Percentiles rank a stretch among this genome's conserved stretches.
phyloP scores from a whole-genome alignment of 768 basidiomycete species.

The Rhodotorula diobovata region DNA sequence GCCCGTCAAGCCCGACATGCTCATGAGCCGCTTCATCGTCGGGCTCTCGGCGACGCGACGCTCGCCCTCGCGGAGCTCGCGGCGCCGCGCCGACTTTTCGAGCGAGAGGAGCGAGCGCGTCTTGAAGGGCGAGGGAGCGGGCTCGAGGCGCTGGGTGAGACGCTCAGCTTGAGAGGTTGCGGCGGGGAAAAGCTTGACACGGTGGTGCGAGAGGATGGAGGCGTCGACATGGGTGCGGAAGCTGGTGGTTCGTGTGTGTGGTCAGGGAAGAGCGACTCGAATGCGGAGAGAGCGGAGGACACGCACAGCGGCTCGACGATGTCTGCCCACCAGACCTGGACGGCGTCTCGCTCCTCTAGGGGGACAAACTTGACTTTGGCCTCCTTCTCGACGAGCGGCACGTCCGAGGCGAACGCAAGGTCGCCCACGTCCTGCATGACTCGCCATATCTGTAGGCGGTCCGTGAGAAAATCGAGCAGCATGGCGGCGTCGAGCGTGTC shows the following conservation, averaged over 20 bases:
- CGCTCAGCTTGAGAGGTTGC: conserved; percentile 1
- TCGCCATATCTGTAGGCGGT: conserved; percentile 37
- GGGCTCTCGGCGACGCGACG: conserved; percentile 32
- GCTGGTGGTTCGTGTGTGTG: not conserved
- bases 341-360: conserved; percentile 10
- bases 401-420: not conserved
- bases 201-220: conserved; percentile 21
- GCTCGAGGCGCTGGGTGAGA: conserved; percentile 13
- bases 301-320: conserved; percentile 35
- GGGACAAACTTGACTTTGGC: not conserved
- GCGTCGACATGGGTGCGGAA: conserved; percentile 8
- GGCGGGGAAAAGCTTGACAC: conserved; percentile 37
- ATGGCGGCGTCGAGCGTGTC: conserved; percentile 33
- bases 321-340: conserved; percentile 35
- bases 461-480: conserved; percentile 37
- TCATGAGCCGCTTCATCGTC: conserved; percentile 37
- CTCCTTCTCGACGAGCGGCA: not conserved
- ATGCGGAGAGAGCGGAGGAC: not conserved
- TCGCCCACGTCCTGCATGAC: conserved; percentile 28
- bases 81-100: conserved; percentile 26
- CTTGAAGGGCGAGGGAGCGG: conserved; percentile 32
- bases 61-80: conserved; percentile 6
- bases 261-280: no score
- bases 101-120: conserved; percentile 37
- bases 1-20: not conserved